Conservation (phyloP, 345 rosid species). For the Heritiera littoralis region DNA sequence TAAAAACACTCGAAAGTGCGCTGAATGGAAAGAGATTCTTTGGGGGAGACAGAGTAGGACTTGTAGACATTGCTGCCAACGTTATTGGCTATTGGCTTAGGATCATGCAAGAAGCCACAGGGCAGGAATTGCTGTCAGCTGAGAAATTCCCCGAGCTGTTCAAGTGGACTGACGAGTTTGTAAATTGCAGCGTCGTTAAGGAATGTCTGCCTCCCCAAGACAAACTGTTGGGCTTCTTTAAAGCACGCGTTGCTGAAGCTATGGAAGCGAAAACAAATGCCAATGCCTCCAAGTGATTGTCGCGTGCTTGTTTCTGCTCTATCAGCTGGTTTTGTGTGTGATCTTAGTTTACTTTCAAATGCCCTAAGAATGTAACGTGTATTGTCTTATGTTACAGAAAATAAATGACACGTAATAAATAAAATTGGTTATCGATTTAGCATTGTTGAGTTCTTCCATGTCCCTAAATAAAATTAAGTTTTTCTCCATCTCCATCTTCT, state of each 20-base stretch:
- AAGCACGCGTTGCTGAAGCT: conserved; percentile 3
- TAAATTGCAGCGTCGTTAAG: background rate
- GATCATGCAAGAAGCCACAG: conserved; percentile 8
- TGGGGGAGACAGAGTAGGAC: conserved; percentile 11
- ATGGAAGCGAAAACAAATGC: background rate
- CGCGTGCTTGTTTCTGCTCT: background rate
- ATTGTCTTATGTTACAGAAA: background rate
- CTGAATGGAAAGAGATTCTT: conserved; percentile 21
- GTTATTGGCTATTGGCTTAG: conserved; percentile 17
- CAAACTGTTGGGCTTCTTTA: background rate
- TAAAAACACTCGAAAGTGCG: conserved; percentile 23
- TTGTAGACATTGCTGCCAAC: conserved; percentile 19
- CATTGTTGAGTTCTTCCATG: too few species aligned
- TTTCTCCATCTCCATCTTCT: too few species aligned
- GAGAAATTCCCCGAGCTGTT: conserved; percentile 21
- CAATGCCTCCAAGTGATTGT: background rate
- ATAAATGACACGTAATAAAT: too few species aligned
- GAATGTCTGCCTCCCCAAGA: conserved; percentile 23
- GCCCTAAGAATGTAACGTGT: background rate
- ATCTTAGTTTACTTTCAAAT: background rate
- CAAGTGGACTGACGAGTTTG: conserved; percentile 22
- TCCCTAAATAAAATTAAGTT: too few species aligned
- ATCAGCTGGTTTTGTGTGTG: background rate
- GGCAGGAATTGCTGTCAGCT: background rate
- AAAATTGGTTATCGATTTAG: too few species aligned